Percentiles rank a stretch among this genome's conserved stretches.
These are phyloP conservation scores for Cladobotryum mycophilum DNA, from an alignment of 2,329 filamentous ascomycete species.

Conservation along the genomic window DNA sequence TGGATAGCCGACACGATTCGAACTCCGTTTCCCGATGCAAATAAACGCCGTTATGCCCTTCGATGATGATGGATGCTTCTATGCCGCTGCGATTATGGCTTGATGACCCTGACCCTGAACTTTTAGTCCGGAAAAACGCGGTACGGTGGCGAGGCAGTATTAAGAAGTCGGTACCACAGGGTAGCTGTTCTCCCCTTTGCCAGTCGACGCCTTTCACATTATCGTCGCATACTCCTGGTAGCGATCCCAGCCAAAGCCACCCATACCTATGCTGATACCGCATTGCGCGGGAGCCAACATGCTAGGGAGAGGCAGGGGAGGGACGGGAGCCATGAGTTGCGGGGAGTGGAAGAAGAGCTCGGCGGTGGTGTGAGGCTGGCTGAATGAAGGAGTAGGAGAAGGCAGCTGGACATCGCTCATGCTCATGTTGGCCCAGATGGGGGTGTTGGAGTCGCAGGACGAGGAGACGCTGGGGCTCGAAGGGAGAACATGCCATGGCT, in stretches of 20 bases:
- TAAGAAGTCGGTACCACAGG: conserved; percentile 43
- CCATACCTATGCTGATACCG: conserved; percentile 61
- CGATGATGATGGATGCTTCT: conserved; percentile 24
- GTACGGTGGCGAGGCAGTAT: conserved; percentile 23
- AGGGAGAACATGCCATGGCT: conserved; percentile 84
- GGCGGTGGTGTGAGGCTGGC: conserved; percentile 63
- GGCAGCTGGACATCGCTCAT: conserved; percentile 68
- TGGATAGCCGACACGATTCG: conserved; percentile 24
- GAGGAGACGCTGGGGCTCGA: conserved; percentile 79
- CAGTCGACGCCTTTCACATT: conserved; percentile 66
- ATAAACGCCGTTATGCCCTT: conserved; percentile 35
- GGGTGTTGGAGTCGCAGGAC: conserved; percentile 60
- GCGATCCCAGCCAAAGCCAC: conserved; percentile 74
- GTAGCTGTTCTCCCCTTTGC: conserved; percentile 37
- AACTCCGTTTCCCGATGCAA: conserved; percentile 40
- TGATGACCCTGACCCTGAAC: conserved; percentile 25
- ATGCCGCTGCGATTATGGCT: conserved; percentile 30
- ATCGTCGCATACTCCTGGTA: conserved; percentile 80
- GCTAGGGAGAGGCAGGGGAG: conserved; percentile 75
- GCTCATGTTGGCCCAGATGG: conserved; percentile 74
- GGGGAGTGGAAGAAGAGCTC: conserved; percentile 76
- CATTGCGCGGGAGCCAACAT: conserved; percentile 74
- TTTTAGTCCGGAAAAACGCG: conserved; percentile 5
- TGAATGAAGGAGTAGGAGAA: conserved; percentile 75
- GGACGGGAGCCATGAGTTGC: conserved; percentile 65